These are phyloP conservation scores for Cicer arietinum DNA, from an alignment of 306 rosid species.

Conservation along the genomic window DNA sequence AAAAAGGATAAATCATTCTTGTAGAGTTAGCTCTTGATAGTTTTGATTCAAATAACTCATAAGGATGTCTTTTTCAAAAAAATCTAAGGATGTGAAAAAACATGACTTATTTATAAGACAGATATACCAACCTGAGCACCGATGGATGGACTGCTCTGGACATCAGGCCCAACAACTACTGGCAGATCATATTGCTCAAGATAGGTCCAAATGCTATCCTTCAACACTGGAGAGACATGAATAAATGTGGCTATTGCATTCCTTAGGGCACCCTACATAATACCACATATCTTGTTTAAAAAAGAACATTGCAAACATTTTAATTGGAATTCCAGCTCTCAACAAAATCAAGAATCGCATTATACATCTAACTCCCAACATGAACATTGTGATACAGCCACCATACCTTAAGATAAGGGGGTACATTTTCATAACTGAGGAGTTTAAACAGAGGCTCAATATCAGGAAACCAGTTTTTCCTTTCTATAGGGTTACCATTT, in stretches of 20 bases:
- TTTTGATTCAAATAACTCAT: neutral
- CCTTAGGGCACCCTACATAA: conserved; percentile 84
- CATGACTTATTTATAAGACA: conserved; percentile 22
- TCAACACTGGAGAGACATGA: conserved; percentile 71
- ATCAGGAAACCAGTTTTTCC: conserved; percentile 95
- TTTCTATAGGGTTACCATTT: conserved; percentile 83
- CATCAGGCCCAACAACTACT: conserved; percentile 83
- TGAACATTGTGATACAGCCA: conserved; percentile 40
- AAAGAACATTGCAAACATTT: conserved; percentile 38
- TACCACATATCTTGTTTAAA: conserved; percentile 42
- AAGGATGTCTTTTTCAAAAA: neutral
- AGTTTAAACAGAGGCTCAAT: conserved; percentile 96
- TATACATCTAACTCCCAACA: conserved; percentile 5
- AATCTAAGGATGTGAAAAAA: neutral
- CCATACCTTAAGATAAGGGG: conserved; percentile 92
- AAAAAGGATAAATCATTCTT: conserved; percentile 17
- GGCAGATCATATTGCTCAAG: conserved; percentile 98
- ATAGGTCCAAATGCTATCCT: conserved; percentile 87
- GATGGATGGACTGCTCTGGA: conserved; percentile 63
- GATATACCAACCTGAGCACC: conserved; percentile 69
- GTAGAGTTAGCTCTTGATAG: conserved; percentile 1
- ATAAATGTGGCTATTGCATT: conserved; percentile 83
- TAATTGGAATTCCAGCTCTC: conserved; percentile 41
- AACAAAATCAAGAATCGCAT: conserved; percentile 41
- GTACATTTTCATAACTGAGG: conserved; percentile 94